Base-by-base conservation (phyloP, 1,284 basidiomycete species). In the Ceratobasidium sp. region DNA sequence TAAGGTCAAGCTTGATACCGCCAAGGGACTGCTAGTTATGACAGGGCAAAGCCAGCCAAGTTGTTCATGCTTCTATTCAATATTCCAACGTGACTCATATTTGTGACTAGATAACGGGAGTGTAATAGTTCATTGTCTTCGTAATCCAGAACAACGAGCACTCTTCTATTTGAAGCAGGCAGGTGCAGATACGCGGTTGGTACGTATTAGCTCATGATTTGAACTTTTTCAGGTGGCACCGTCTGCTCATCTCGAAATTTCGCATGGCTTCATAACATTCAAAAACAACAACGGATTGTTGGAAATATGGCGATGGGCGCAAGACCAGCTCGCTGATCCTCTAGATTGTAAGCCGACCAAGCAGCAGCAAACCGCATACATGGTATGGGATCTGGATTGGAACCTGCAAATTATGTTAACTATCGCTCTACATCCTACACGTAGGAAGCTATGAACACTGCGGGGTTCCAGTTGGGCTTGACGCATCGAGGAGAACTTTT, bases 251-350 rank as follows among this genome's bases (percentile, higher is more conserved):
- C 25, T 68, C 31, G 64, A 68, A 31, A 68, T 68, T 52, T 68
- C 64, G 29, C 55, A 47, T n/a, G 64, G 64, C 13, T 68, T 54
- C 49, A 25, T 68, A n/a, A 53, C 47, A 15, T 68, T 68, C 32
- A 68, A 15, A 29, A 3, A 22, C 27, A 22, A 8, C 52, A 31
- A 38, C 20, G 27, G 22, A 27, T 43, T 32, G 12, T 17, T 68
- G 5, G 64, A 68, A 40, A 42, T 68, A 20, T 68, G 64, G 64
- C 53, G 64, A 13, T 68, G 64, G 64, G 64, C 64, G 1, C 52
- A 55, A 25, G 64, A 68, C 42, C 64, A 68, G 20, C n/a, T 25
- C 2, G n/a, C n/a, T n/a, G 31, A 55, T 32, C 64, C 64, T 13
- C 35, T 68, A 20, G 40, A 55, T 20, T 35, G 64, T 31, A 34